These are phyloP conservation scores for Teratosphaeria pseudoeucalypti DNA, from an alignment of 2,329 filamentous ascomycete species.

Conservation along the genomic window DNA sequence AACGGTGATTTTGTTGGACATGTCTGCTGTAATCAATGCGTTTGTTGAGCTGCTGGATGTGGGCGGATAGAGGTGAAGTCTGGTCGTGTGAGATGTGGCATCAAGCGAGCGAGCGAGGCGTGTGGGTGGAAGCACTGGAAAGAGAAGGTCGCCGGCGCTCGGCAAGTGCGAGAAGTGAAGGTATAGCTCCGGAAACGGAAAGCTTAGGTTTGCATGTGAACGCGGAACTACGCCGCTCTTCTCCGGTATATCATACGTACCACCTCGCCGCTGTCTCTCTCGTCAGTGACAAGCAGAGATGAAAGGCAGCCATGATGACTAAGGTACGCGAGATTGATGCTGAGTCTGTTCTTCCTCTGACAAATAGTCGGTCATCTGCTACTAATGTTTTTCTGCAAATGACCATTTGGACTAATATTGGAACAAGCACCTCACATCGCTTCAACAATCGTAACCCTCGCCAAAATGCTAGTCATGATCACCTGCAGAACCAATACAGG, in stretches of 20 bases:
- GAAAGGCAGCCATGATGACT: too few species aligned
- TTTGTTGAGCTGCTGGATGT: not conserved
- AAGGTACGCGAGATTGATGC: too few species aligned
- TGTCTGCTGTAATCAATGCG: not conserved
- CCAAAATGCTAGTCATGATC: not conserved
- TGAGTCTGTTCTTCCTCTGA: too few species aligned
- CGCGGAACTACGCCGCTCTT: not conserved
- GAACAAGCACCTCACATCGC: not conserved
- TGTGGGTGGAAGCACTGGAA: not conserved
- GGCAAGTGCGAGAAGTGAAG: not conserved
- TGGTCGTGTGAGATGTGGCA: not conserved
- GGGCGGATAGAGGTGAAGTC: not conserved
- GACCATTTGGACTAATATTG: not conserved
- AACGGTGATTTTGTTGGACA: constrained; percentile 23
- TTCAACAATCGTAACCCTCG: not conserved
- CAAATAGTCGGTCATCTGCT: not conserved
- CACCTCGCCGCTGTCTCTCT: not conserved
- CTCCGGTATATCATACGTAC: not conserved
- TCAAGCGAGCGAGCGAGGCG: not conserved
- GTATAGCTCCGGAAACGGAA: not conserved
- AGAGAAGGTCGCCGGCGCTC: not conserved
- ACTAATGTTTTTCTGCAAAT: not conserved
- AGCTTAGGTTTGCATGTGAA: not conserved
- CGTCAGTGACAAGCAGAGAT: not conserved
- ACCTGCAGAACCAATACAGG: not conserved